Base-by-base conservation (phyloP, 768 basidiomycete genomes). In the Hydnum rufescens region DNA sequence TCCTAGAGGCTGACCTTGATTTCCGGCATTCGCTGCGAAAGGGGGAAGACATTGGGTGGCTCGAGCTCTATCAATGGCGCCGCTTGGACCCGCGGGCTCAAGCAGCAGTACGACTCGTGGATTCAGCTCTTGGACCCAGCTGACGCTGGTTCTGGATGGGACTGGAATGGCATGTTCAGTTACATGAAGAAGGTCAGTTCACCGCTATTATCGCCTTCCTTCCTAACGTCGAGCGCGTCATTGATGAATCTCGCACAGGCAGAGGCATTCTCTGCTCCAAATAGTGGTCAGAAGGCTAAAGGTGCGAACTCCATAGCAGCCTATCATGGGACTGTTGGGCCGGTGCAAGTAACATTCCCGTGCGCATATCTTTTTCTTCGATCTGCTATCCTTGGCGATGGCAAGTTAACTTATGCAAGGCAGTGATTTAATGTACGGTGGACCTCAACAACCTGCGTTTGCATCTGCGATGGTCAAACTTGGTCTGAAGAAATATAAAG, bases 291-390 rank as follows among this genome's bases (percentile, higher is more conserved):
- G 53, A 32, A 56, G 29, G 49, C 58, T 32, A 57, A 64, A 50
- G 66, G 67, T 54, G 59, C 63, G 22, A 55, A 57, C 29, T 71
- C 60, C 4, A 65, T 73, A 52, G 61, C 64, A 1, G 64, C 64
- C 3, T 76, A 73, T 57, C 75, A 78, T 58, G 75, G 75, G 4
- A 68, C 65, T 22, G 51, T 62, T 1, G 76, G 76, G 0, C 75
- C 75, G 2, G 69, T 78, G 0, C 72, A 74, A 55, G 73, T 74
- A 70, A 16, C 71, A 69, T 59, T 60, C 57, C 60, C 63, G 54
- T 58, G 39, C 52, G 60, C 47, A 39, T 8, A 23, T 2, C 6
- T 16, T 25, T 25, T 42, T 23, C 5, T 18, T 16, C 28, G 34
- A 6, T 26, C 6, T 25, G 13, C 44, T n/a, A n/a, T n/a, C n/a